phyloP scores from a whole-genome alignment of 1,284 basidiomycete genomes.

The Sanghuangporus weigelae region DNA sequence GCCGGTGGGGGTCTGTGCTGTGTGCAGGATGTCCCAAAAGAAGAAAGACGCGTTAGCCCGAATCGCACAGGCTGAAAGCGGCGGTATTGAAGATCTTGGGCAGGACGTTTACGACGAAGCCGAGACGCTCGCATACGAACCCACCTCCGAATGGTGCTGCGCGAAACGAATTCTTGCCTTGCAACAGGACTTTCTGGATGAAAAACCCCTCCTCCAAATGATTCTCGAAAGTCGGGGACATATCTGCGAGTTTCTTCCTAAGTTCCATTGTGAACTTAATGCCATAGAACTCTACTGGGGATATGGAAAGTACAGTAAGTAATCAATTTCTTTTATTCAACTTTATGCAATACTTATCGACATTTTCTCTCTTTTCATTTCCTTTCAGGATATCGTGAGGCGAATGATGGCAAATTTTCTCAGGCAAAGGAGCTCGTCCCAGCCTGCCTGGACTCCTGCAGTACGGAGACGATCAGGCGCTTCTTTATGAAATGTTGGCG shows the following conservation, averaged over 20 bases:
- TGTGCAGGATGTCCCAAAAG: slow-evolving; percentile 17
- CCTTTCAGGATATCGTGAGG: slow-evolving; percentile 21
- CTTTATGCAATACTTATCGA: neutral
- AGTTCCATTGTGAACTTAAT: slow-evolving; percentile 24
- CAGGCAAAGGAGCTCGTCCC: slow-evolving; percentile 22
- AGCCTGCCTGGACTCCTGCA: slow-evolving; percentile 20
- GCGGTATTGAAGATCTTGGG: slow-evolving; percentile 12
- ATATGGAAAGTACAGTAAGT: slow-evolving; percentile 23
- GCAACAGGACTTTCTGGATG: slow-evolving; percentile 22
- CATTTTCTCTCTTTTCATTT: neutral
- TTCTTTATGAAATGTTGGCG: slow-evolving; percentile 23
- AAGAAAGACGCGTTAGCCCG: slow-evolving; percentile 16
- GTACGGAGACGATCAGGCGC: slow-evolving; percentile 19
- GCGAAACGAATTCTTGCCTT: slow-evolving; percentile 19
- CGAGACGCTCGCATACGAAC: neutral
- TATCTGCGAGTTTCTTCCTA: slow-evolving; percentile 20
- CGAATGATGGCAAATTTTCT: slow-evolving; percentile 22
- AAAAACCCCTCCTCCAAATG: slow-evolving; percentile 20
- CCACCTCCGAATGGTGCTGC: slow-evolving; percentile 19
- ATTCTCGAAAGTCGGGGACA: slow-evolving; percentile 19
- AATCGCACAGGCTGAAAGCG: slow-evolving; percentile 7
- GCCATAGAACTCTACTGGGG: slow-evolving; percentile 25
- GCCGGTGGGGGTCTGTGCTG: slow-evolving; percentile 15
- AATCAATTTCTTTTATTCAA: neutral
- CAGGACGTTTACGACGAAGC: slow-evolving; percentile 4